Evolutionary conservation across 495 filamentous ascomycete species (phyloP).

Genomic region (Trichoderma erinaceum): DNA sequence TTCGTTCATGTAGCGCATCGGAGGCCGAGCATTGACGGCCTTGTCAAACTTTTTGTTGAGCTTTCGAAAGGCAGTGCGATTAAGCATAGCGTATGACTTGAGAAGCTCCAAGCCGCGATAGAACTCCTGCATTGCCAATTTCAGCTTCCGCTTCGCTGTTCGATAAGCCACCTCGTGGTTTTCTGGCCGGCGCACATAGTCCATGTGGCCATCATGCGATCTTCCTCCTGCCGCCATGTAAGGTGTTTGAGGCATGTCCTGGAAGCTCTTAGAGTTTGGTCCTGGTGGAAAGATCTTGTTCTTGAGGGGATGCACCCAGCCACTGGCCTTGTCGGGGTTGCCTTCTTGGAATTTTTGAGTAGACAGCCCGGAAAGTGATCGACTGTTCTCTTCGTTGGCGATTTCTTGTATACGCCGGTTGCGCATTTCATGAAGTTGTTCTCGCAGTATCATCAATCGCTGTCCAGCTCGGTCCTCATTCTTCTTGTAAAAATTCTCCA

Average conservation of each 20-base stretch:
- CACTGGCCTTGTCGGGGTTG: conserved; percentile 22
- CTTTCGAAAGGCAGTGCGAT: conserved; percentile 89
- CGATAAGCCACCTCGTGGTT: conserved; percentile 66
- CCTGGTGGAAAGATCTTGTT: conserved; percentile 38
- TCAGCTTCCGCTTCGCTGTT: conserved; percentile 83
- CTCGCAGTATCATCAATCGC: conserved; percentile 61
- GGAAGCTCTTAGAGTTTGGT: conserved; percentile 41
- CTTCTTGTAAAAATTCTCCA: conserved; percentile 74
- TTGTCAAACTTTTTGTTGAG: conserved; percentile 99
- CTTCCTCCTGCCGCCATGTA: conserved; percentile 22
- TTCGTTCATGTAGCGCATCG: conserved; percentile 80
- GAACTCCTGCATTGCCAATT: conserved; percentile 82
- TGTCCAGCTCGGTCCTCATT: conserved; percentile 76
- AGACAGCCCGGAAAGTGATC: not conserved
- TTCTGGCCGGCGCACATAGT: conserved; percentile 54
- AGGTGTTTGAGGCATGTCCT: conserved; percentile 36
- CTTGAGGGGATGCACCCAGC: conserved; percentile 41
- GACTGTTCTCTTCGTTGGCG: conserved; percentile 31
- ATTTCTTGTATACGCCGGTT: conserved; percentile 70
- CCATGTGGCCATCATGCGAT: conserved; percentile 41
- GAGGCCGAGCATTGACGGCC: conserved; percentile 66
- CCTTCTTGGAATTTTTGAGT: conserved; percentile 23
- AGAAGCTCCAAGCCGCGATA: conserved; percentile 87
- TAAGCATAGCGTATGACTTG: conserved; percentile 82
- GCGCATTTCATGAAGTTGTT: conserved; percentile 83